phyloP scores from a whole-genome alignment of 2,329 filamentous ascomycete species.

The Botrytis pseudocinerea region DNA sequence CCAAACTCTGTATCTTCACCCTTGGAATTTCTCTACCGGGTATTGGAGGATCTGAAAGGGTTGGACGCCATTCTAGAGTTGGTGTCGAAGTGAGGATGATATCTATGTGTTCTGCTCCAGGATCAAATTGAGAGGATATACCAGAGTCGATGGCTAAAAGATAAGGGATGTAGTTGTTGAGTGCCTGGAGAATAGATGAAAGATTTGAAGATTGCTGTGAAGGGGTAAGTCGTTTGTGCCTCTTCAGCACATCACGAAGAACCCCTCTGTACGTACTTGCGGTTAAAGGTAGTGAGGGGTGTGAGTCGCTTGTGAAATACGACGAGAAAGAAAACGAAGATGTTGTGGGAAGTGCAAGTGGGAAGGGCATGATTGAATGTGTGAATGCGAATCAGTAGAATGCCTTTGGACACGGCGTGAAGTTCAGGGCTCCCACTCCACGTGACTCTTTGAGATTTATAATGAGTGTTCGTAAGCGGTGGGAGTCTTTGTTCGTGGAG shows the following conservation, averaged over 20 bases:
- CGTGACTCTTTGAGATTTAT: background rate
- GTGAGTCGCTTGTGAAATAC: constrained; percentile 74
- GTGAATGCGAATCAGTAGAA: background rate
- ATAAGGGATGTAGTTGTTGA: constrained; percentile 81
- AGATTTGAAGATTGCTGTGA: constrained; percentile 71
- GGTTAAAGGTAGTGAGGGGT: constrained; percentile 82
- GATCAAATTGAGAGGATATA: constrained; percentile 53
- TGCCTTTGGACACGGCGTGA: background rate
- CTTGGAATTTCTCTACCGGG: constrained; percentile 65
- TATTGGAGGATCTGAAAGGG: constrained; percentile 65
- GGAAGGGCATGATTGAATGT: constrained; percentile 71
- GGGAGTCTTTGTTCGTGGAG: background rate
- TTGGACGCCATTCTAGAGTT: constrained; percentile 81
- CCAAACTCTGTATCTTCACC: constrained; percentile 70
- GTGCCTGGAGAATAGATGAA: constrained; percentile 63
- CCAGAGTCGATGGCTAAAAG: constrained; percentile 75
- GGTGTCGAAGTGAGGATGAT: constrained; percentile 62
- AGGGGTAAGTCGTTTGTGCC: constrained; percentile 81
- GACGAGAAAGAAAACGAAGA: constrained; percentile 81
- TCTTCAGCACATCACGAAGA: constrained; percentile 80
- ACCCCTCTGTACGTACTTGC: constrained; percentile 83
- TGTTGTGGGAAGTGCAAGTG: constrained; percentile 85
- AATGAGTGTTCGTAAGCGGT: background rate
- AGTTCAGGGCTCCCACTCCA: background rate
- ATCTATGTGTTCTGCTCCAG: constrained; percentile 63